phyloP scores from a whole-genome alignment of 257 asterid genomes.

The Lantana camara region DNA sequence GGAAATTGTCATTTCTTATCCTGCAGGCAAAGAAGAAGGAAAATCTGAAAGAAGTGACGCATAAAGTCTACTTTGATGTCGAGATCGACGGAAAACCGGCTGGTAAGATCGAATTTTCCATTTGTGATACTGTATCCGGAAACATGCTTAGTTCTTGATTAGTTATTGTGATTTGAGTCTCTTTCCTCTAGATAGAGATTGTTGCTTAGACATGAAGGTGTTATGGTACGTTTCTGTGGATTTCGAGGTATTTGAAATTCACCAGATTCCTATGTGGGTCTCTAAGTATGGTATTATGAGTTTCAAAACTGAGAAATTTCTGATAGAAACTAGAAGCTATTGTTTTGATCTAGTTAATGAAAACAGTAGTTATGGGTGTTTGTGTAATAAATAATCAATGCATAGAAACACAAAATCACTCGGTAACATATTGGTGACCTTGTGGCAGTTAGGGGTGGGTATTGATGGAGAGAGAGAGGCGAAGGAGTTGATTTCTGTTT shows the following conservation, averaged over 20 bases:
- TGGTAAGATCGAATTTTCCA: constrained; percentile 47
- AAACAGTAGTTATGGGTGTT: not conserved
- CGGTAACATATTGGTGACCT: too few species aligned
- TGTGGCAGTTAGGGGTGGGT: not conserved
- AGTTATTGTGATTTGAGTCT: not conserved
- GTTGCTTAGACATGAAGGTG: not conserved
- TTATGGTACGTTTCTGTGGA: not conserved
- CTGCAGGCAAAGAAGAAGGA: constrained; percentile 80
- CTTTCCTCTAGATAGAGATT: not conserved
- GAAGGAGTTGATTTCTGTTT: too few species aligned
- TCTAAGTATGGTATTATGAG: not conserved
- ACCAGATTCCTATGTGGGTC: not conserved
- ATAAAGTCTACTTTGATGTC: constrained; percentile 76
- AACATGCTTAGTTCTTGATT: not conserved
- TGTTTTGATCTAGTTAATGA: not conserved
- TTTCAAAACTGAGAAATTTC: constrained; percentile 1
- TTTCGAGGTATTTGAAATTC: not conserved
- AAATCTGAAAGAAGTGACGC: constrained; percentile 72
- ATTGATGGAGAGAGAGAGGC: too few species aligned
- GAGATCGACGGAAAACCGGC: constrained; percentile 87
- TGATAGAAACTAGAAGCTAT: not conserved
- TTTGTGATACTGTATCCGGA: not conserved
- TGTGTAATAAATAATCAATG: not conserved
- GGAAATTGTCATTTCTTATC: constrained; percentile 5
- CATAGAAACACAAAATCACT: not conserved